Evolutionary conservation across 805 yeast genomes (phyloP).

Genomic region (Saturnispora besseyi): DNA sequence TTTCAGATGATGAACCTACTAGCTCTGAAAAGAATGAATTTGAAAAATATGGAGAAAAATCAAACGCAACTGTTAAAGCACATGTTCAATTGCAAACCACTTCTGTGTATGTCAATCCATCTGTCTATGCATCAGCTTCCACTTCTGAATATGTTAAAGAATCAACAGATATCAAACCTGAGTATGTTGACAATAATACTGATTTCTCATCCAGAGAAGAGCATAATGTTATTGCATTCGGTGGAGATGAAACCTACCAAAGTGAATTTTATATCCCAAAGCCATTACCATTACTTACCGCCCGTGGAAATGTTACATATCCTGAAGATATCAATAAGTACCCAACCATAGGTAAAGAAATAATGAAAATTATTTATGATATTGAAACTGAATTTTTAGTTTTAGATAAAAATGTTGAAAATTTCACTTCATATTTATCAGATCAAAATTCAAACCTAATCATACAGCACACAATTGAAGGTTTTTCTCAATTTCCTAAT

Average conservation of each 20-base stretch:
- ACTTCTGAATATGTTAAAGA: background rate
- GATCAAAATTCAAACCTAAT: constrained; percentile 18
- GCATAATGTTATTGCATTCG: constrained; percentile 10
- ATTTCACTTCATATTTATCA: constrained; percentile 17
- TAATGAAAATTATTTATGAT: constrained; percentile 25
- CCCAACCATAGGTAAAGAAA: constrained; percentile 17
- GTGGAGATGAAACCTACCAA: constrained; percentile 21
- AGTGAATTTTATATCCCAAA: constrained; percentile 19
- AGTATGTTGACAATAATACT: background rate
- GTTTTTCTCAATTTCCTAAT: constrained; percentile 18
- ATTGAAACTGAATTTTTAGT: constrained; percentile 24
- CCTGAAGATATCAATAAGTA: constrained; percentile 14
- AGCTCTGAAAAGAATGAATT: background rate
- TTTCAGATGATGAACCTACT: background rate
- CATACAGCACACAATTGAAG: constrained; percentile 17
- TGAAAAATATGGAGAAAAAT: background rate
- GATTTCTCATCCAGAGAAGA: background rate
- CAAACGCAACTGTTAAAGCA: background rate
- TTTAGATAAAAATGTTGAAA: constrained; percentile 17
- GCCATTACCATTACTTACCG: constrained; percentile 18
- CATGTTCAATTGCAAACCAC: background rate
- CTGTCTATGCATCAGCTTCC: background rate
- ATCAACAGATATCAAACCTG: background rate
- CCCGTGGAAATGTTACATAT: constrained; percentile 17
- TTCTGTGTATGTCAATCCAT: background rate